Percentiles rank a stretch among this genome's conserved stretches.
Evolutionary conservation across 2,329 filamentous ascomycete genomes (phyloP).

Genomic region (Tolypocladium tundrense): DNA sequence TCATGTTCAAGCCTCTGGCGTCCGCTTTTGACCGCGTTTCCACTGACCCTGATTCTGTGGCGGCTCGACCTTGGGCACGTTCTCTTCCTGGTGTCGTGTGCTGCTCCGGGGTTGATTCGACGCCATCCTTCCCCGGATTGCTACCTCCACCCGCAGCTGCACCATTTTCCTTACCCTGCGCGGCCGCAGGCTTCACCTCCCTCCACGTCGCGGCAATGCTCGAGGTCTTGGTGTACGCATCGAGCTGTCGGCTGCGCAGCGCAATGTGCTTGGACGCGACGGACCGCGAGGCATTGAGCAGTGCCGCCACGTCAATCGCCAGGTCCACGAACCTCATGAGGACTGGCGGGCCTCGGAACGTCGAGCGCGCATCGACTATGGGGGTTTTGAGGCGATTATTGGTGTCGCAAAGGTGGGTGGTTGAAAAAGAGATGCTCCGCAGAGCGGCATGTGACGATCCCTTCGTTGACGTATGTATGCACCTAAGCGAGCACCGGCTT

Average conservation of each 20-base stretch:
- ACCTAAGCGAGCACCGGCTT: conserved; percentile 16
- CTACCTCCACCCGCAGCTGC: not conserved
- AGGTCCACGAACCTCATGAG: conserved; percentile 53
- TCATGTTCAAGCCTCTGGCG: not conserved
- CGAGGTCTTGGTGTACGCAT: conserved; percentile 37
- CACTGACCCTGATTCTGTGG: not conserved
- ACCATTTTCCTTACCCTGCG: not conserved
- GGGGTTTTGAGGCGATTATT: not conserved
- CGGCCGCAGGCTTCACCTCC: conserved; percentile 3
- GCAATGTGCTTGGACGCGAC: conserved; percentile 55
- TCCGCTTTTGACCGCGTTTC: not conserved
- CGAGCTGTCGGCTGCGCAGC: conserved; percentile 43
- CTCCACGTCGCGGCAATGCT: conserved; percentile 28
- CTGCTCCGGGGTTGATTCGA: not conserved
- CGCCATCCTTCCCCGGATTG: not conserved
- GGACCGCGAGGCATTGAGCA: conserved; percentile 59
- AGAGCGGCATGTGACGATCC: not conserved
- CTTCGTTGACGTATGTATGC: conserved; percentile 10
- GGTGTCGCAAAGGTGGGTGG: not conserved
- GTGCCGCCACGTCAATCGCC: conserved; percentile 57
- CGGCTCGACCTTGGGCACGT: no score
- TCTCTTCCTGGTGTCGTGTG: not conserved
- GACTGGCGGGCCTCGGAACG: conserved; percentile 12
- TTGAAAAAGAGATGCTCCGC: not conserved
- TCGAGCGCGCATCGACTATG: conserved; percentile 13